Base-by-base conservation (phyloP, 768 basidiomycete genomes). In the Pulveroboletus ravenelii region DNA sequence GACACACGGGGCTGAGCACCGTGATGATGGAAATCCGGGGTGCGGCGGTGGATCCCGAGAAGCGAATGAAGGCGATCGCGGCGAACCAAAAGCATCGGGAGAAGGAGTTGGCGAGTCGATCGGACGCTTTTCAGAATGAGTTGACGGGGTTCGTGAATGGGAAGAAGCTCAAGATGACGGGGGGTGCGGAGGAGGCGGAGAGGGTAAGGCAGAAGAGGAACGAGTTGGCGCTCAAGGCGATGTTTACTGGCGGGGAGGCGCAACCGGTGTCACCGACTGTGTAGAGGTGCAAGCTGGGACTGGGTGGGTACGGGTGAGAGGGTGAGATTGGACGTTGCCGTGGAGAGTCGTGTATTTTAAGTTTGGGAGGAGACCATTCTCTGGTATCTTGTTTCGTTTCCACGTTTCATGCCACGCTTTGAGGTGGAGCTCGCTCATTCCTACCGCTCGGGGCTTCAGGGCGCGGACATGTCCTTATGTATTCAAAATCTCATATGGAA, bases 121-220 rank as follows among this genome's bases (percentile, higher is more conserved):
- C 85, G 39, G 92, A 96, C 66, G 92, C 90, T 57, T 83, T 97
- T 68, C 81, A 91, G 58, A 74, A 77, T 13, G 95, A 98, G 73
- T 64, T 99, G 58, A 69, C 72, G 40, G 91, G 88, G 5, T 97
- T 98, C 69, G 93, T 99, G 46, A 78, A 73, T 5, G 81, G 84
- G 53, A 89, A 88, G 76, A 93, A 87, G 72, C 71, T 99, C 66
- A 90, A 83, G 76, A 87, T 93, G 89, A 99, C 94, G 15, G 95
- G 94, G 25, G 94, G 93, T 13, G 87, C 91, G 20, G 91, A 94
- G 67, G 92, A 95, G 72, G 79, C 74, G 20, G 95, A 99, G 72
- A 77, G 95, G 50, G 78, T 94, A 58, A 75, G 94, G 59, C 87
- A 93, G 75, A 82, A 81, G 65, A 76, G 83, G 68, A 91, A 89